Evolutionary conservation across 1,284 basidiomycete genomes (phyloP).

Genomic region (Peniophora sp.): DNA sequence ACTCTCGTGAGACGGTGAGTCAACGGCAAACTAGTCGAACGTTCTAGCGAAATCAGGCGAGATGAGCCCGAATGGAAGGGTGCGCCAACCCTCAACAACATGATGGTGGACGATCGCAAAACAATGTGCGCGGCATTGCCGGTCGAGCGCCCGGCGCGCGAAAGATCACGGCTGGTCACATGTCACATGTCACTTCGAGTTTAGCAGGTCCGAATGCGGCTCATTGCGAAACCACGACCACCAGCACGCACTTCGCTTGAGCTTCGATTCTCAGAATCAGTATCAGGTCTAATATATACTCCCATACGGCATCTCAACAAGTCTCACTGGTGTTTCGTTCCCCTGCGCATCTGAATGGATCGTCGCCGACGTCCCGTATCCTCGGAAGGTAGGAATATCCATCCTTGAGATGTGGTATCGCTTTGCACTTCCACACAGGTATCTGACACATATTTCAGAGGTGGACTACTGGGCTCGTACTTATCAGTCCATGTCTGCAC

Average conservation of each 20-base stretch:
- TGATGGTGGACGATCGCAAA: too few species aligned
- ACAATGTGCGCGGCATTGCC: too few species aligned
- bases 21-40: too few species aligned
- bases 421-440: background rate
- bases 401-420: background rate
- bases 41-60: too few species aligned
- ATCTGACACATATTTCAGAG: slow-evolving; percentile 31
- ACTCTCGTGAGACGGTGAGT: too few species aligned
- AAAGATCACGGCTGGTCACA: too few species aligned
- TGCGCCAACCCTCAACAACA: too few species aligned
- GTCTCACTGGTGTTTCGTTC: background rate
- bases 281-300: background rate
- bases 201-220: background rate
- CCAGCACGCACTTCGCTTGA: background rate
- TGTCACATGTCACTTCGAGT: background rate
- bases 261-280: background rate
- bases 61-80: too few species aligned
- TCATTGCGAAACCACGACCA: background rate
- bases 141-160: too few species aligned
- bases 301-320: background rate
- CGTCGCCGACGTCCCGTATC: slow-evolving; percentile 2
- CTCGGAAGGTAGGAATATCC: slow-evolving; percentile 9
- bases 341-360: slow-evolving; percentile 4
- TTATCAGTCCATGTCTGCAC: slow-evolving; percentile 41
- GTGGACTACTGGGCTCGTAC: slow-evolving; percentile 66